These are phyloP conservation scores for Verticillium nonalfalfae DNA, from an alignment of 2,329 filamentous ascomycete genomes.

Conservation along the genomic window DNA sequence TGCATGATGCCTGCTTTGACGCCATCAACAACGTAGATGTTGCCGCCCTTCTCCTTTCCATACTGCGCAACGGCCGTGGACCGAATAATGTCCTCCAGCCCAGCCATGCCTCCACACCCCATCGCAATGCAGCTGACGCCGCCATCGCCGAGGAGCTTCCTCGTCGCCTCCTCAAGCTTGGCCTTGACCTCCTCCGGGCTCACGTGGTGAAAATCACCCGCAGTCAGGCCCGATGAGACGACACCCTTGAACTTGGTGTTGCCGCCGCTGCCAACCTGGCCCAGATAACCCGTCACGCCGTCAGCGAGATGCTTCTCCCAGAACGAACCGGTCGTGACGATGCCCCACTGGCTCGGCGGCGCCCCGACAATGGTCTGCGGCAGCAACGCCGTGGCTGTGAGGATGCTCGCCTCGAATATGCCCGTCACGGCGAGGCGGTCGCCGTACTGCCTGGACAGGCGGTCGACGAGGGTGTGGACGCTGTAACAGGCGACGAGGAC, in stretches of 20 bases:
- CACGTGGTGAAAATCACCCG: slow-evolving; percentile 70
- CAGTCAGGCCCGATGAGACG: slow-evolving; percentile 73
- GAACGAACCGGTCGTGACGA: slow-evolving; percentile 79
- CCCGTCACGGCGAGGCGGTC: slow-evolving; percentile 55
- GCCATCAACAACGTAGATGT: slow-evolving; percentile 70
- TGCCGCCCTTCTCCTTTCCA: slow-evolving; percentile 48
- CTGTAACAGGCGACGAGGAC: slow-evolving; percentile 87
- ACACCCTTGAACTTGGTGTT: slow-evolving; percentile 66
- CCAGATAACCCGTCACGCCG: slow-evolving; percentile 61
- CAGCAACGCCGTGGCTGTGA: slow-evolving; percentile 52
- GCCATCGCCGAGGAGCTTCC: slow-evolving; percentile 50
- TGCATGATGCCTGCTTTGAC: slow-evolving; percentile 63
- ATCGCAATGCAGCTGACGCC: slow-evolving; percentile 66
- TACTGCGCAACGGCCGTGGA: slow-evolving; percentile 59
- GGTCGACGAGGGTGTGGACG: slow-evolving; percentile 67
- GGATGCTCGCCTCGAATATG: slow-evolving; percentile 81
- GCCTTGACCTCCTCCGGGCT: slow-evolving; percentile 55
- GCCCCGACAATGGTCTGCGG: slow-evolving; percentile 17
- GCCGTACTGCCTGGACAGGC: slow-evolving; percentile 34
- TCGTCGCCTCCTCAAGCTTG: slow-evolving; percentile 65
- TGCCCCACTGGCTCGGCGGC: slow-evolving; percentile 59
- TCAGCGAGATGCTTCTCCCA: slow-evolving; percentile 70
- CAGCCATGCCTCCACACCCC: slow-evolving; percentile 89
- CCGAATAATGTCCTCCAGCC: slow-evolving; percentile 71
- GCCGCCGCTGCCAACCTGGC: slow-evolving; percentile 26